A percentile compares a stretch with the other conserved stretches of the same genome.
Conservation (phyloP, 345 rosid species). For the Eutrema heterophyllum region DNA sequence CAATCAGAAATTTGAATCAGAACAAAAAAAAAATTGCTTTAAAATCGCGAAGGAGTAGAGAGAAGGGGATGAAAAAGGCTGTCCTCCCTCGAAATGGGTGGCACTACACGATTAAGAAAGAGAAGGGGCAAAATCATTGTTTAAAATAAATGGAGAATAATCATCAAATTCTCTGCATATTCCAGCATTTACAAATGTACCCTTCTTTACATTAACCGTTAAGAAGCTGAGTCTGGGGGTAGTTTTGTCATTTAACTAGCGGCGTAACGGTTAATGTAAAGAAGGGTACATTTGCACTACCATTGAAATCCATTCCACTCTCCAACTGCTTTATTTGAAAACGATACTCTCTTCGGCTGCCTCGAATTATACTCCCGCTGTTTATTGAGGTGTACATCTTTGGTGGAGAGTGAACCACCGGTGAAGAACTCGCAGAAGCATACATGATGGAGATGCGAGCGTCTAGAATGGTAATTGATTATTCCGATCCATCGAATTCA, state of each 20-base stretch:
- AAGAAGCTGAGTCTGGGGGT: background rate
- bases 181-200: background rate
- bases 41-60: conserved; percentile 15
- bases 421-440: no score
- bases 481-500: no score
- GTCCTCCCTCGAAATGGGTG: conserved; percentile 58
- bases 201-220: background rate
- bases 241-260: background rate
- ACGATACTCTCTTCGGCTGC: no score
- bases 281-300: no score
- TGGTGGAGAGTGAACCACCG: no score
- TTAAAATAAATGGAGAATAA: conserved; percentile 15
- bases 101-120: conserved; percentile 32
- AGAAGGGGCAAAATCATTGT: conserved; percentile 14
- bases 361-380: no score
- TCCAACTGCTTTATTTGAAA: no score
- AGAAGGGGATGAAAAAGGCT: conserved; percentile 30
- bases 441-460: no score
- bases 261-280: conserved; percentile 37
- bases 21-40: background rate
- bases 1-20: background rate
- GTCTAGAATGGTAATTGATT: no score
- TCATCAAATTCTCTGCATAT: conserved; percentile 16
- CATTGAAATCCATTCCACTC: no score
- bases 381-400: no score